These are phyloP conservation scores for Phaeotremella skinneri DNA, from an alignment of 768 basidiomycete species.

Conservation along the genomic window DNA sequence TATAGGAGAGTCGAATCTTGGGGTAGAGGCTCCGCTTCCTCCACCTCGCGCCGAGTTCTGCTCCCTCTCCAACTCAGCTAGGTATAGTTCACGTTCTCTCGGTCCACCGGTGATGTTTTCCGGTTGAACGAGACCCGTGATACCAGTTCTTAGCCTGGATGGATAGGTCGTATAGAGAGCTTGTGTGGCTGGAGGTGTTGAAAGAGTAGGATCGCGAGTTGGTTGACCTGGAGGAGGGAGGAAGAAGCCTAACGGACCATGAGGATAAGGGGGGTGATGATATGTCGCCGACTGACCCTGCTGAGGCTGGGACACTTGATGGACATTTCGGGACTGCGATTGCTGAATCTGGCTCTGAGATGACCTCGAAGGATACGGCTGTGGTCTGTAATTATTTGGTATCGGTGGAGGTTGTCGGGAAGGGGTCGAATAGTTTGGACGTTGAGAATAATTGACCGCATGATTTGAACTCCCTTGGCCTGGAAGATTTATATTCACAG, in stretches of 20 bases:
- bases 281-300: slow-evolving; percentile 12
- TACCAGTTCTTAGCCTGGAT: slow-evolving; percentile 84
- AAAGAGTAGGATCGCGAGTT: slow-evolving; percentile 27
- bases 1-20: slow-evolving; percentile 34
- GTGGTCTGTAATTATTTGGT: background rate
- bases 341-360: background rate
- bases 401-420: background rate
- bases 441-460: background rate
- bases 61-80: slow-evolving; percentile 39
- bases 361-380: background rate
- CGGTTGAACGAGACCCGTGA: slow-evolving; percentile 87
- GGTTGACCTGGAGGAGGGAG: slow-evolving; percentile 40
- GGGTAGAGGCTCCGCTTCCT: slow-evolving; percentile 31
- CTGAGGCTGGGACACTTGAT: slow-evolving; percentile 6
- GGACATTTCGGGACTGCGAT: background rate
- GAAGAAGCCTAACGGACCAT: slow-evolving; percentile 37
- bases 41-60: slow-evolving; percentile 1
- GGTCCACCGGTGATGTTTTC: slow-evolving; percentile 56
- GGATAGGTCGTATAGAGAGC: slow-evolving; percentile 79
- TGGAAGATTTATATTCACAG: background rate
- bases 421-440: slow-evolving; percentile 2
- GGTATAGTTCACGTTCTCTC: slow-evolving; percentile 32
- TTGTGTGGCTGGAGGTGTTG: slow-evolving; percentile 55
- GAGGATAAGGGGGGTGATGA: slow-evolving; percentile 23
- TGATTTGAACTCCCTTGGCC: background rate